phyloP scores from a whole-genome alignment of 1,284 basidiomycete genomes.

The Cryptococcus jaspeensis region DNA sequence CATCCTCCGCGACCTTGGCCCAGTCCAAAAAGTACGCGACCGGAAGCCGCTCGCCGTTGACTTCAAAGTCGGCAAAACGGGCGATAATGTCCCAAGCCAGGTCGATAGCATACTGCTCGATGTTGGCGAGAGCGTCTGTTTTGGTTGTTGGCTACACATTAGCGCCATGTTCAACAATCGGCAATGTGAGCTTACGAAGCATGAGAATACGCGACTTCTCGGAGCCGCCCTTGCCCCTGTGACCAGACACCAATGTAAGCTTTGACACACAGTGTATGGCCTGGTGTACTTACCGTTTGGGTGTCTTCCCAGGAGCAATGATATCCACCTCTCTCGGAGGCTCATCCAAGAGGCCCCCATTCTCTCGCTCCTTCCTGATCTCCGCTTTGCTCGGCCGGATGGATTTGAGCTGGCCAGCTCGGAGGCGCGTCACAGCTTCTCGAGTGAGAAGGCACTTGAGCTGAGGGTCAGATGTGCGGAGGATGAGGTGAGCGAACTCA shows the following conservation, averaged over 20 bases:
- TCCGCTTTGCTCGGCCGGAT: conserved; percentile 40
- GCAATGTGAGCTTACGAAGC: conserved; percentile 56
- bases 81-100: conserved; percentile 85
- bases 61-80: conserved; percentile 60
- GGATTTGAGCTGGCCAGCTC: conserved; percentile 36
- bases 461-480: conserved; percentile 46
- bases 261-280: not conserved
- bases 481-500: conserved; percentile 48
- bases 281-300: conserved; percentile 22
- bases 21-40: conserved; percentile 73
- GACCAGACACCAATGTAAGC: not conserved
- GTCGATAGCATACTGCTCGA: conserved; percentile 89
- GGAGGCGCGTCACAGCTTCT: conserved; percentile 37
- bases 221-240: conserved; percentile 57
- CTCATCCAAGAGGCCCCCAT: conserved; percentile 56
- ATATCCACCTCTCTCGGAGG: conserved; percentile 68
- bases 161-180: not conserved
- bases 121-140: conserved; percentile 71
- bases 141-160: not conserved
- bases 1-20: conserved; percentile 76
- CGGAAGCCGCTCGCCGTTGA: conserved; percentile 58
- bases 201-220: conserved; percentile 69
- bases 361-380: conserved; percentile 25
- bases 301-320: conserved; percentile 59
- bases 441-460: conserved; percentile 49